These are phyloP conservation scores for Buxus sempervirens DNA, from an alignment of 164 flowering plant genomes.

Conservation along the genomic window DNA sequence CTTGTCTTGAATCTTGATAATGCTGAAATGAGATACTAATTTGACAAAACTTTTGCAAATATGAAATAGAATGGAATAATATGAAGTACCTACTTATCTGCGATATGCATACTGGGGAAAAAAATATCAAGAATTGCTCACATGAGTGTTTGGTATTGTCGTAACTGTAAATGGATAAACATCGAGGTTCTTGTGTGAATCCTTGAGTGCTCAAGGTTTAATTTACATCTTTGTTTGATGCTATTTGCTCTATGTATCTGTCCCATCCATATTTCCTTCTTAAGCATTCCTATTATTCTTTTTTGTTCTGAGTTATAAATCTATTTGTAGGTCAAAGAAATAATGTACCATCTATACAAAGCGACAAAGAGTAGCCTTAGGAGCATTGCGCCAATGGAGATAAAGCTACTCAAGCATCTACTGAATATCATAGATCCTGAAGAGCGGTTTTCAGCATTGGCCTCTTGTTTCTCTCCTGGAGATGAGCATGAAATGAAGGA, in stretches of 20 bases:
- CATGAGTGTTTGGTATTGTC: background rate
- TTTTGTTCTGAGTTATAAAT: background rate
- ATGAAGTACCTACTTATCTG: too few species aligned
- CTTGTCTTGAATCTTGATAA: too few species aligned
- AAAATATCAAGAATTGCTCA: too few species aligned
- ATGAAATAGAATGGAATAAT: background rate
- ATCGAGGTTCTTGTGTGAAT: background rate
- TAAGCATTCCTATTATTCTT: background rate
- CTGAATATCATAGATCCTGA: conserved; percentile 93
- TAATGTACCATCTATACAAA: conserved; percentile 84
- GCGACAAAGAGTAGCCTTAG: conserved; percentile 82
- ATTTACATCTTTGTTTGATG: background rate
- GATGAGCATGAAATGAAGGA: conserved; percentile 63
- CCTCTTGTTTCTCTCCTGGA: conserved; percentile 87
- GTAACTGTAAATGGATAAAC: background rate
- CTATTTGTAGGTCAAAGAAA: conserved; percentile 76
- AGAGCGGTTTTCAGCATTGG: conserved; percentile 90
- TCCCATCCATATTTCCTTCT: background rate
- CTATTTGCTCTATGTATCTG: background rate
- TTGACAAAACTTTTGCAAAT: background rate
- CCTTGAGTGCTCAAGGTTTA: background rate
- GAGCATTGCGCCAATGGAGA: conserved; percentile 89
- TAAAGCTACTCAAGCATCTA: conserved; percentile 82
- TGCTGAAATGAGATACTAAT: too few species aligned
- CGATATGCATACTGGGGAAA: too few species aligned